Conservation (phyloP, 805 yeast genomes). For the Yamadazyma paraphyllophila region DNA sequence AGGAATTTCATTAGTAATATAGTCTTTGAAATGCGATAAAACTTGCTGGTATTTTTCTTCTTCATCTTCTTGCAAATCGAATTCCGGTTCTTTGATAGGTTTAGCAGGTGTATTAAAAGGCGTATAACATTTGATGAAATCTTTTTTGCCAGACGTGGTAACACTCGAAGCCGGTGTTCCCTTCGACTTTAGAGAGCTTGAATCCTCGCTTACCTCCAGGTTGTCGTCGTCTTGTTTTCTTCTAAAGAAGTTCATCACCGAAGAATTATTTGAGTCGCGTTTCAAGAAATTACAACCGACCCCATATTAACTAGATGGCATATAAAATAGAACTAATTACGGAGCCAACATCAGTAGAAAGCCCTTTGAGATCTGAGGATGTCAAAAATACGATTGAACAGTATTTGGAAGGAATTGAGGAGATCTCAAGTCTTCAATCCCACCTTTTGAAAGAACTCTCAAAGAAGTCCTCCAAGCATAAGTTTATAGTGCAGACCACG, state of each 20-base stretch:
- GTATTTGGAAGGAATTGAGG: neutral
- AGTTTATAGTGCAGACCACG: conserved; percentile 50
- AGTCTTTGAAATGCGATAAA: conserved; percentile 28
- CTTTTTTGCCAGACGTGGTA: conserved; percentile 4
- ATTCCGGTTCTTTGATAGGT: conserved; percentile 30
- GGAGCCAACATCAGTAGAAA: conserved; percentile 12
- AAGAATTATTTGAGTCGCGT: neutral
- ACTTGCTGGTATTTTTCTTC: conserved; percentile 30
- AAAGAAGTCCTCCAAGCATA: conserved; percentile 51
- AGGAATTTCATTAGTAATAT: conserved; percentile 22
- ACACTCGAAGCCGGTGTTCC: conserved; percentile 2
- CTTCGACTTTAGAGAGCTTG: neutral
- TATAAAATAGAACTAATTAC: conserved; percentile 1
- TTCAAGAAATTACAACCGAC: neutral
- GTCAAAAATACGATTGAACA: conserved; percentile 12
- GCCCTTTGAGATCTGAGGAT: conserved; percentile 21
- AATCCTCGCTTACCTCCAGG: conserved; percentile 2
- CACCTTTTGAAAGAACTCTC: conserved; percentile 34
- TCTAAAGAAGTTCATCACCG: conserved; percentile 5
- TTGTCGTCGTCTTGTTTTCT: conserved; percentile 4
- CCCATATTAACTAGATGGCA: neutral
- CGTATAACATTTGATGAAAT: conserved; percentile 31
- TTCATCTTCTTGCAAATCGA: conserved; percentile 29
- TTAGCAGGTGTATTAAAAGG: conserved; percentile 41
- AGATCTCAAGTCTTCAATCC: conserved; percentile 25